Conservation (phyloP, 208 protist genomes). For the Vickermania ingenoplastis region DNA sequence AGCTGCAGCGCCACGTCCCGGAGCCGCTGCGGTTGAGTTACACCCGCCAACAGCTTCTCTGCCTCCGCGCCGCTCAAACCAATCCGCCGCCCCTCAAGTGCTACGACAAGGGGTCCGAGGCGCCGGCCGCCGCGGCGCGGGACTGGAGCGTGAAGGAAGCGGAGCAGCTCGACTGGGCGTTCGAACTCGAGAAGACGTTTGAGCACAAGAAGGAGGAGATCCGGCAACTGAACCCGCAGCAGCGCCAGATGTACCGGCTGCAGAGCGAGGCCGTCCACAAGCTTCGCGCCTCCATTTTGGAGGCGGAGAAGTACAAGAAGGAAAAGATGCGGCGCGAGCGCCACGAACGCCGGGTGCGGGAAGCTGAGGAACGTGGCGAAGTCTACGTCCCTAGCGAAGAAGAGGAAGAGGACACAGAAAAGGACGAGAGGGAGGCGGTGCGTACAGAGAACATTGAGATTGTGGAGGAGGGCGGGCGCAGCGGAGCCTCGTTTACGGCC, state of each 20-base stretch:
- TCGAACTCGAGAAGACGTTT: constrained; percentile 4
- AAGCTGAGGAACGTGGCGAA: not conserved
- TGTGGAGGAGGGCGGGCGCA: constrained; percentile 7
- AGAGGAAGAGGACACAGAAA: constrained; percentile 1
- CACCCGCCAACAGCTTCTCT: constrained; percentile 24
- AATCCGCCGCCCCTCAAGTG: not conserved
- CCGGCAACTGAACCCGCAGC: not conserved
- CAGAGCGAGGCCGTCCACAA: not conserved
- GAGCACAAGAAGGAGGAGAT: not conserved
- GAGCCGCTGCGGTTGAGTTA: constrained; percentile 22
- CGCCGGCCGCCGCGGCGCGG: not conserved
- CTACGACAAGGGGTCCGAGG: not conserved
- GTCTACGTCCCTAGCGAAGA: not conserved
- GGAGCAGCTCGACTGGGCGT: not conserved
- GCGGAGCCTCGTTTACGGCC: constrained; percentile 12
- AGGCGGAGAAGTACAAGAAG: constrained; percentile 2
- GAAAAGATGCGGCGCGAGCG: not conserved
- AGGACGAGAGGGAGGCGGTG: not conserved
- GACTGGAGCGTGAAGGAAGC: not conserved
- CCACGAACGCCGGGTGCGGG: not conserved
- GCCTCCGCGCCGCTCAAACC: constrained; percentile 11
- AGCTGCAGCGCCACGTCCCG: constrained; percentile 3
- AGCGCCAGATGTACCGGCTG: constrained; percentile 2
- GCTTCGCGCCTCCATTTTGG: not conserved
- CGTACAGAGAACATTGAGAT: constrained; percentile 7